Percentiles rank a stretch among this genome's conserved stretches.
These are phyloP conservation scores for Prototheca wickerhamii DNA, from an alignment of 163 green algal species.

Conservation along the genomic window DNA sequence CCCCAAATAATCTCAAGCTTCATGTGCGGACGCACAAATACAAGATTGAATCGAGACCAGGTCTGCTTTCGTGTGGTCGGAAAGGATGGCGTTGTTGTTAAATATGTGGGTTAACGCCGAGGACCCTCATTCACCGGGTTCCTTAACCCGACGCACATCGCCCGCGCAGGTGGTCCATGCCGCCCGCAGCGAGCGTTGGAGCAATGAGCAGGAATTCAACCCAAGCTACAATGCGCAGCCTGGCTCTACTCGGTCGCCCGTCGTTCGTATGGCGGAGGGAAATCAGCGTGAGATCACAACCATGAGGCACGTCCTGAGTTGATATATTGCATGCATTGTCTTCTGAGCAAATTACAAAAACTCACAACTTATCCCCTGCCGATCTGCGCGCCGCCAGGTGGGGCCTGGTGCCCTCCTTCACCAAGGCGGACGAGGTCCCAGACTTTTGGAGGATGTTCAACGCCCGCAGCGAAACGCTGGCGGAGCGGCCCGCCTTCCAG, in stretches of 20 bases:
- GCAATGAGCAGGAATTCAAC: conserved; percentile 20
- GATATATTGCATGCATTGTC: background rate
- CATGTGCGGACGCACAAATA: background rate
- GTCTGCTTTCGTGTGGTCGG: no score
- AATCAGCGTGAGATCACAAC: conserved; percentile 23
- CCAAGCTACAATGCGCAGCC: conserved; percentile 32
- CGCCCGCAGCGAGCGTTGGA: conserved; percentile 24
- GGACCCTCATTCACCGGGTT: background rate
- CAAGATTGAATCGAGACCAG: background rate
- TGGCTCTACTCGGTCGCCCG: conserved; percentile 14
- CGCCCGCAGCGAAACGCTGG: conserved; percentile 51
- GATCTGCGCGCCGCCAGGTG: conserved; percentile 28
- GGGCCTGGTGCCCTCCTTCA: conserved; percentile 64
- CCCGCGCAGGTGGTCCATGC: conserved; percentile 10
- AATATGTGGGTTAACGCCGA: background rate
- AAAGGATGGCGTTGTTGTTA: no score
- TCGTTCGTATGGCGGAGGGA: conserved; percentile 5
- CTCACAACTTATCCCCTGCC: background rate
- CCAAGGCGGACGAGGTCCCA: conserved; percentile 41
- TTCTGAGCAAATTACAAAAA: no score
- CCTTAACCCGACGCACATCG: background rate
- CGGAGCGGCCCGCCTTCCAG: conserved; percentile 46
- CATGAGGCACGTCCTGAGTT: conserved; percentile 21
- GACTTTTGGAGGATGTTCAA: conserved; percentile 75
- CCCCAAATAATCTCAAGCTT: background rate